Percentiles rank a stretch among this genome's conserved stretches.
phyloP scores from a whole-genome alignment of 805 yeast species.

The Metschnikowia aberdeeniae region DNA sequence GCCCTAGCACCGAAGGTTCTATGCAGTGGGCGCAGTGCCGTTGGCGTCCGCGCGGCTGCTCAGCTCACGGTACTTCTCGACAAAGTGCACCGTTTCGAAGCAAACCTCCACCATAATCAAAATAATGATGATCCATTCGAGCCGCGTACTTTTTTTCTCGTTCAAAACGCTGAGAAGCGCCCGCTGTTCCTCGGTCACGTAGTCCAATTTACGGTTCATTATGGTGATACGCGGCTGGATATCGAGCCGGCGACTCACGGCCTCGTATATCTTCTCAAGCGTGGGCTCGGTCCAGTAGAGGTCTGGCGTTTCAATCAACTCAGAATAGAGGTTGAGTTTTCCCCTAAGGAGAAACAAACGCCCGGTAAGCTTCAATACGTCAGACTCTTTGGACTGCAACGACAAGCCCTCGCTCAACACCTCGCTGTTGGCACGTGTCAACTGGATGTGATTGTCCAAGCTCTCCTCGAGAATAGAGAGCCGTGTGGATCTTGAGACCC shows the following conservation, averaged over 20 bases:
- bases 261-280: conserved; percentile 69
- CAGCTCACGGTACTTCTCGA: conserved; percentile 41
- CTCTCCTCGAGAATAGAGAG: conserved; percentile 73
- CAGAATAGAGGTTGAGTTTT: conserved; percentile 78
- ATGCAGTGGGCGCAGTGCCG: background rate
- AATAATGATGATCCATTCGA: conserved; percentile 86
- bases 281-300: conserved; percentile 90
- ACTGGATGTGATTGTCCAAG: conserved; percentile 61
- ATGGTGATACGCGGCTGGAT: conserved; percentile 73
- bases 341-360: conserved; percentile 73
- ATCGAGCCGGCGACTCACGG: conserved; percentile 68
- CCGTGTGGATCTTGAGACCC: conserved; percentile 81
- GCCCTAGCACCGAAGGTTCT: no score
- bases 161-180: conserved; percentile 70
- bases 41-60: background rate
- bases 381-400: conserved; percentile 45
- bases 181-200: conserved; percentile 83
- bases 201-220: conserved; percentile 80
- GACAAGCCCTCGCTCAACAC: conserved; percentile 58
- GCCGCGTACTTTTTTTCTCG: conserved; percentile 68
- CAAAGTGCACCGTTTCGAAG: conserved; percentile 74
- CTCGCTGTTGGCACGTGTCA: conserved; percentile 63
- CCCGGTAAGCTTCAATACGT: conserved; percentile 69
- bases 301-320: conserved; percentile 88
- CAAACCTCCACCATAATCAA: conserved; percentile 81